phyloP scores from a whole-genome alignment of 176 grass and related monocot genomes.

The Juncus inflexus region DNA sequence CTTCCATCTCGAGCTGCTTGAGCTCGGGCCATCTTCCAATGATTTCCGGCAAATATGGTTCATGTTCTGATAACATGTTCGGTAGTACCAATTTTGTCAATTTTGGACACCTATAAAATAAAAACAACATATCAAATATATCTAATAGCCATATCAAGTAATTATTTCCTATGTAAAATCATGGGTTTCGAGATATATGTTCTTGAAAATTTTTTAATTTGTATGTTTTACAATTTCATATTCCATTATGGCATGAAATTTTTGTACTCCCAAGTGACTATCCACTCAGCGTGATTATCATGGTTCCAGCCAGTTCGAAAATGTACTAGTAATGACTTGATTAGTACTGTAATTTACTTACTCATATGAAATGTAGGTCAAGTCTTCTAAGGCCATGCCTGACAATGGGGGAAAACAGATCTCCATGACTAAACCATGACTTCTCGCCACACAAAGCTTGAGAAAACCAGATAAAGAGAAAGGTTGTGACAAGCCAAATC shows the following conservation, averaged over 20 bases:
- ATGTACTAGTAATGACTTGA: background rate
- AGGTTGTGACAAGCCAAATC: conserved; percentile 18
- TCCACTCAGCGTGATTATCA: background rate
- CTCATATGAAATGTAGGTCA: conserved; percentile 30
- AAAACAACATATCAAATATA: background rate
- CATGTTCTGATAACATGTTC: conserved; percentile 24
- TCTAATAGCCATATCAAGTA: background rate
- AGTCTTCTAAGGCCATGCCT: conserved; percentile 24
- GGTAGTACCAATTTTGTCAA: conserved; percentile 45
- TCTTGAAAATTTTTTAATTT: too few relatives aligned
- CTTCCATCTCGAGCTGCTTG: conserved; percentile 47
- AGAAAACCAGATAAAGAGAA: conserved; percentile 54
- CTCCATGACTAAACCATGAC: background rate
- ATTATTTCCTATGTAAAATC: background rate
- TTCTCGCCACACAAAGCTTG: conserved; percentile 34
- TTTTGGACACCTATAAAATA: conserved; percentile 35
- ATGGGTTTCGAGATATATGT: background rate
- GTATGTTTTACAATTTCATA: too few relatives aligned
- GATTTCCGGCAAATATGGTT: conserved; percentile 43
- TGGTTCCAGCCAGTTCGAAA: conserved; percentile 1
- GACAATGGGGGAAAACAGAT: conserved; percentile 53
- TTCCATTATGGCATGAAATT: too few relatives aligned
- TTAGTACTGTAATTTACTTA: conserved; percentile 10
- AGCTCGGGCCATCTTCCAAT: conserved; percentile 49
- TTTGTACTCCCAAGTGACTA: too few relatives aligned